Evolutionary conservation across 2,329 filamentous ascomycete species (phyloP), one percentile per base, ranked within the genome.

Genomic region (Monosporascus cannonballus): DNA sequence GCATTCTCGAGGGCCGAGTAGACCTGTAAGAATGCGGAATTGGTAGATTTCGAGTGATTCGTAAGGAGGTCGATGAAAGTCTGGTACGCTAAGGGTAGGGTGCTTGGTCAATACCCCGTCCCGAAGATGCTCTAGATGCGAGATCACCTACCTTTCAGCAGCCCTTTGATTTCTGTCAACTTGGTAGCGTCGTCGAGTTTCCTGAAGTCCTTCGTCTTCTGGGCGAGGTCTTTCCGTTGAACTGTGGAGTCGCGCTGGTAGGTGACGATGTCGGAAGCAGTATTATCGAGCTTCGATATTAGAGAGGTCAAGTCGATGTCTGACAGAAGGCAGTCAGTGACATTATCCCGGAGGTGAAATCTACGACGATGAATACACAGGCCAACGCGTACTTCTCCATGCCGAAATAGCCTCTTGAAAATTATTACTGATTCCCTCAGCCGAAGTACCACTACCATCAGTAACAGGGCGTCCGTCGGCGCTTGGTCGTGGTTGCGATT

Each of bases 191-290:
- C 67, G 62, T 97, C 93, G 11, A 96, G 80, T 70, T 96, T 97
- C 56, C 92, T 81, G 63, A 97, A 99, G 64, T 97, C 93, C 66
- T 99, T 99, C 1, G 94, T 99, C 78, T 96, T 97, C 67, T 96
- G 92, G n/a, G 95, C 94, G 20, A 99, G 77, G 56, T 99, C 95
- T 68, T 99, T 99, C 50, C 94, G 83, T 69, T 99, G 93, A 0
- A 96, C 86, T 4, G 96, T 87, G n/a, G 93, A 90, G 70, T 97
- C 94, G 63, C 92, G 84, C 68, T 99, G 95, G 68, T 96, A 91
- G 47, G 88, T 77, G 50, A 97, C 90, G 56, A 99, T 90, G 64
- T 97, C 94, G 11, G 92, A 93, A n/a, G 94, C 94, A 3, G 91
- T 93, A 54, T 86, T 87, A 71, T 99, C 94, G 57, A 99, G 85